Percentiles rank a stretch among this genome's conserved stretches.
These are phyloP conservation scores for Phytophthora podocarpi DNA, from an alignment of 352 stramenopile species.

Conservation along the genomic window DNA sequence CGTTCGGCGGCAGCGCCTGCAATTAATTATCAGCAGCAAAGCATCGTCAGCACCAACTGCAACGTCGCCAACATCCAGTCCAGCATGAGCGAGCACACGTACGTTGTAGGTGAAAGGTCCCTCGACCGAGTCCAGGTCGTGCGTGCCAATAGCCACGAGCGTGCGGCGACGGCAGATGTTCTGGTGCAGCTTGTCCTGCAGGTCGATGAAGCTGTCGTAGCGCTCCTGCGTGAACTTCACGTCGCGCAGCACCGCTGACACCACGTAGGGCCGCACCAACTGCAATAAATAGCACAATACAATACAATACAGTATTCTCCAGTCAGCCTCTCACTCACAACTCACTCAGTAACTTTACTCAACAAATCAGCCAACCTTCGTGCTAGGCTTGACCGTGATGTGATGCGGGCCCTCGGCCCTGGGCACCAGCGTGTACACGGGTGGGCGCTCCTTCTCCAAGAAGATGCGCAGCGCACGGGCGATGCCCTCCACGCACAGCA, in stretches of 20 bases:
- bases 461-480: slow-evolving; percentile 97
- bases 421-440: slow-evolving; percentile 81
- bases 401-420: slow-evolving; percentile 68
- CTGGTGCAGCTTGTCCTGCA: slow-evolving; percentile 99
- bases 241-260: slow-evolving; percentile 97
- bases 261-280: slow-evolving; percentile 96
- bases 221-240: slow-evolving; percentile 95
- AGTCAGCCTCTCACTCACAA: background rate
- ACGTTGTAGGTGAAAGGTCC: slow-evolving; percentile 94
- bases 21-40: background rate
- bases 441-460: slow-evolving; percentile 94
- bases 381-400: slow-evolving; percentile 88
- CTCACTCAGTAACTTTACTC: background rate
- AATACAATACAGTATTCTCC: slow-evolving; percentile 1
- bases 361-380: slow-evolving; percentile 52
- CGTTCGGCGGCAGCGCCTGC: slow-evolving; percentile 89
- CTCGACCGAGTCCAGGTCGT: slow-evolving; percentile 97
- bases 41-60: background rate
- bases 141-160: slow-evolving; percentile 99
- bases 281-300: slow-evolving; percentile 30
- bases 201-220: slow-evolving; percentile 99
- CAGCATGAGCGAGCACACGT: slow-evolving; percentile 24
- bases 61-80: background rate
- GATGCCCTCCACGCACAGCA: slow-evolving; percentile 99
- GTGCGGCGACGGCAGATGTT: slow-evolving; percentile 99